Base-by-base conservation (phyloP, 192 early-diverging fungal genomes). In the Coemansia sp. region DNA sequence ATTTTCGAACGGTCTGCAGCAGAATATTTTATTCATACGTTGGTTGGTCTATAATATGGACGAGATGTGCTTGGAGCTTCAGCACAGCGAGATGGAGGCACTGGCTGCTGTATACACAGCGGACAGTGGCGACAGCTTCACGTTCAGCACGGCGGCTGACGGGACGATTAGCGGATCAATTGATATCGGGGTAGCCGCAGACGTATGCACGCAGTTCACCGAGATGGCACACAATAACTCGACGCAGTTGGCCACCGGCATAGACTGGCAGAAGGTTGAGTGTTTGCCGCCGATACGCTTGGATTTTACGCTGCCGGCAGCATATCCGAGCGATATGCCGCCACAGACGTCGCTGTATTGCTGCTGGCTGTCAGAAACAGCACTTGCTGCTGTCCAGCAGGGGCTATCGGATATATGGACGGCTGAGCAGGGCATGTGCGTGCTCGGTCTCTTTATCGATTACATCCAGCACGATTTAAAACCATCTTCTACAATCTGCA, bases 61-160 rank as follows among this genome's bases (percentile, higher is more conserved):
- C 19, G 23, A 33, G 24, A 58, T 61, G 24, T 67, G 58, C 47
- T 16, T 27, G 8, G 65, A 67, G 45, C 54, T 61, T 29, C 65
- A 67, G 65, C 53, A 32, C 3, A 45, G 45, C 22, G 65, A 67
- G 47, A 67, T 67, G 65, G 58, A 60, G 30, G 65, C 58, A 4
- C 44, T 67, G 22, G 32, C 31, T 0, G 65, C 58, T 16, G 60
- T 67, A 25, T 67, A 67, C 65, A 54, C 28, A 2, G 18, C 5
- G 7, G 28, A n/a, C 1, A 28, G 21, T 14, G 18, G 29, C n/a
- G 28, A n/a, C 5, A 19, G 10, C 6, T 52, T 52, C 31, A 7
- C 30, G 11, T 52, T 19, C 28, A 44, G 19, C 19, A 44, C 42
- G 7, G 6, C 1, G 3, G 7, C 3, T 3, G 18, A 19, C 19